Evolutionary conservation across 1,284 basidiomycete genomes (phyloP).

Genomic region (Laetiporus sulphureus): DNA sequence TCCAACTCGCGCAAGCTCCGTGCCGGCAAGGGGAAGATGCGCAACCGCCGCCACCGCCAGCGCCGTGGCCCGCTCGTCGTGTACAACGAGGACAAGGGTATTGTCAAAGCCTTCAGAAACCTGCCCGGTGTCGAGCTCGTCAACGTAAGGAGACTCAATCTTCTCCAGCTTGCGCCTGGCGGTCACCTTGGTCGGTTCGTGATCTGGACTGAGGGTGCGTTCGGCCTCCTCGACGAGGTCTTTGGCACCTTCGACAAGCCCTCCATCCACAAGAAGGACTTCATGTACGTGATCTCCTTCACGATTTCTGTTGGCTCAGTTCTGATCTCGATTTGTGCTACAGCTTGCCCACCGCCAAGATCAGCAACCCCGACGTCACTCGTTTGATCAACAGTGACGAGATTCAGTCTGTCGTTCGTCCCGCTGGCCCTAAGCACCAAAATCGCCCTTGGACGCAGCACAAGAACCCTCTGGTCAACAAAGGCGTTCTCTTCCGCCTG

Average conservation of each 20-base stretch:
- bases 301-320: too few species aligned
- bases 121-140: slow-evolving; percentile 97
- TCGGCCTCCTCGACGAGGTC: slow-evolving; percentile 88
- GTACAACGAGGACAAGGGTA: slow-evolving; percentile 97
- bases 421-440: slow-evolving; percentile 73
- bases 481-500: slow-evolving; percentile 94
- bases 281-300: slow-evolving; percentile 49
- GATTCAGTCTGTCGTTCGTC: slow-evolving; percentile 93
- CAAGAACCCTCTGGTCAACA: slow-evolving; percentile 99
- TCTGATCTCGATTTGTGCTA: too few species aligned
- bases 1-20: slow-evolving; percentile 97
- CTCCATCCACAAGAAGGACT: slow-evolving; percentile 89
- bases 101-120: slow-evolving; percentile 98
- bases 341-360: slow-evolving; percentile 92
- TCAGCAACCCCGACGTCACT: slow-evolving; percentile 94
- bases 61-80: slow-evolving; percentile 97
- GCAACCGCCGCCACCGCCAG: slow-evolving; percentile 96
- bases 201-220: slow-evolving; percentile 98
- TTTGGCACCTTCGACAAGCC: slow-evolving; percentile 86
- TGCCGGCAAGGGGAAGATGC: slow-evolving; percentile 96
- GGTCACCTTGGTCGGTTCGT: slow-evolving; percentile 98
- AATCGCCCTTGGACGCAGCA: slow-evolving; percentile 98
- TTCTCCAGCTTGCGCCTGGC: slow-evolving; percentile 99
- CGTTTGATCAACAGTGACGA: slow-evolving; percentile 98
- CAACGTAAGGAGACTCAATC: slow-evolving; percentile 92